Percentiles rank a stretch among this genome's conserved stretches.
Conservation (phyloP, 257 asterid species). For the Penstemon barbatus region DNA sequence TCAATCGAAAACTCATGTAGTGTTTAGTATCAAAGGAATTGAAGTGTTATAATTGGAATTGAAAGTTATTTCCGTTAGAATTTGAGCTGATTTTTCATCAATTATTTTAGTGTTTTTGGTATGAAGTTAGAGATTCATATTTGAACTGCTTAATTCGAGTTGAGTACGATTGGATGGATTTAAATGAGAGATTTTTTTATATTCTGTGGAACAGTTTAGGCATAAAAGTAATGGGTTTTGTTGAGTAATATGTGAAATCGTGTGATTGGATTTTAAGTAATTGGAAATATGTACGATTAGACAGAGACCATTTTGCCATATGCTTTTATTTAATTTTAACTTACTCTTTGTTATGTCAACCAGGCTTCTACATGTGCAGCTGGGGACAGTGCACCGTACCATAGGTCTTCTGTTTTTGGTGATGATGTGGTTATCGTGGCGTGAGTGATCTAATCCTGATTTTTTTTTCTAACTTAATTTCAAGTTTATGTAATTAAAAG, state of each 20-base stretch:
- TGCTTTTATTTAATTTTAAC: neutral
- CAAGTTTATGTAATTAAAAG: constrained; percentile 8
- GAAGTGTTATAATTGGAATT: constrained; percentile 18
- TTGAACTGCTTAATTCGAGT: too few relatives aligned
- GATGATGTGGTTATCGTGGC: constrained; percentile 98
- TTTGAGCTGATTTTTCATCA: neutral
- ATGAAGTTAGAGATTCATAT: too few relatives aligned
- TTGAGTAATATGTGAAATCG: constrained; percentile 1
- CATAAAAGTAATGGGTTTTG: neutral
- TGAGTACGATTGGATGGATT: constrained; percentile 17
- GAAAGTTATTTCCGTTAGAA: neutral
- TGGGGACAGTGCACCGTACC: constrained; percentile 96
- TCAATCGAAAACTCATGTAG: neutral
- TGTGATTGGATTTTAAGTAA: neutral
- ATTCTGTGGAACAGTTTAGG: neutral
- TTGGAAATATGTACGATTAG: neutral
- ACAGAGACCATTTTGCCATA: neutral
- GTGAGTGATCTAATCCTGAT: constrained; percentile 52
- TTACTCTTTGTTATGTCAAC: constrained; percentile 24
- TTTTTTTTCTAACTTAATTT: constrained; percentile 15
- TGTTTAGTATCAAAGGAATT: neutral
- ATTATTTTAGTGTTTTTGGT: too few relatives aligned
- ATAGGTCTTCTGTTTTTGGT: constrained; percentile 79
- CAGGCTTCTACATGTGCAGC: constrained; percentile 89
- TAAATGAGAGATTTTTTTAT: neutral